Base-by-base conservation (phyloP, 106 monocot genomes). In the Agapanthus africanus region DNA sequence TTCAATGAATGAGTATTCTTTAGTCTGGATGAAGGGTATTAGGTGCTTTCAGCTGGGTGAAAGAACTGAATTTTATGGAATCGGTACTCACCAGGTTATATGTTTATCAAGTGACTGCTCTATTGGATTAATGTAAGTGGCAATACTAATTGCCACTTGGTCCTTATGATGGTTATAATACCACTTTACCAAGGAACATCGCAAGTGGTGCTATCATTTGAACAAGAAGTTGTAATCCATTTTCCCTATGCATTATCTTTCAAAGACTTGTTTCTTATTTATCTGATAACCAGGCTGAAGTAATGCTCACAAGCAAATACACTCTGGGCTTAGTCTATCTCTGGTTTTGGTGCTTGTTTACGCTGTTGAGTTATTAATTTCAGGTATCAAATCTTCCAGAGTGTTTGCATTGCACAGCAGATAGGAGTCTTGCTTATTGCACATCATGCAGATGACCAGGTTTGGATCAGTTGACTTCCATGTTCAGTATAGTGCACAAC, bases 391-490 rank as follows among this genome's bases (percentile, higher is more conserved):
- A 80, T 70, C 68, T 79, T 99, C 75, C 81, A 79, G 74, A 73
- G 56, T 66, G 68, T 87, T 47, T 99, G 97, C 67, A 64, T 68
- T 37, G 69, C 87, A 76, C 82, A 87, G 21, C 73, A 83, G 47
- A 85, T 93, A 34, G 71, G 82, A 26, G 71, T 87, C 68, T 83
- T 99, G 73, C 87, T 99, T 47, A 76, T 99, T 69, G 97, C 87
- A 34, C 97, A 99, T 42, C 97, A 99, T 81, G 81, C 89, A 41
- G 97, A 99, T 76, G 97, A 99, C 42, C 97, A 99, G 95, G 95
- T 95, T 35, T 51, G 36, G 13, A 63, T 38, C 32, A 38, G 19
- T 25, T 26, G 25, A 40, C 4, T 41, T 66, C 28, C 10, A 33
- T 68, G n/a, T n/a, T n/a, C n/a, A n/a, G n/a, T n/a, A n/a, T n/a